Conservation (phyloP, 208 protist genomes). For the Acanthamoeba healyi region DNA sequence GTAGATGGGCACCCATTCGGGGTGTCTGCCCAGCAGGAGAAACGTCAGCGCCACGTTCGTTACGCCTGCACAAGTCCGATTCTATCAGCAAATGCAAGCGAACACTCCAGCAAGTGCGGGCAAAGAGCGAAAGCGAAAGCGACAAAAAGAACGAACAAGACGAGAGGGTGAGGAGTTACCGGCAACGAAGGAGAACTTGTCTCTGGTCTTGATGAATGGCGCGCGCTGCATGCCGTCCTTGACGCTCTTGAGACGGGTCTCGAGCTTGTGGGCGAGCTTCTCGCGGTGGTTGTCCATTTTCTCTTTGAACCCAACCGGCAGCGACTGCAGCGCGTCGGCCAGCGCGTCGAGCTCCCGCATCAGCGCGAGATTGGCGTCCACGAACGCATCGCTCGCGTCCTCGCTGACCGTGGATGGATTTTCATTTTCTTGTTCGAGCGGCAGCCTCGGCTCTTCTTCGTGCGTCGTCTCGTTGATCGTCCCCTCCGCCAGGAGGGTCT, state of each 20-base stretch:
- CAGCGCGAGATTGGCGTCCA: conserved; percentile 49
- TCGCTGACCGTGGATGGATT: conserved; percentile 26
- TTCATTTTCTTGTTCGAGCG: background rate
- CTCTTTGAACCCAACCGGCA: background rate
- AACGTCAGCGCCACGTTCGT: conserved; percentile 65
- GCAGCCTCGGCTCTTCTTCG: too few relatives aligned
- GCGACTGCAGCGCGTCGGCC: conserved; percentile 26
- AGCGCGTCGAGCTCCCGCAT: conserved; percentile 43
- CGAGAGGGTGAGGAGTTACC: background rate
- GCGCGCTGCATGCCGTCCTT: conserved; percentile 57
- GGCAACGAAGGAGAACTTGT: conserved; percentile 70
- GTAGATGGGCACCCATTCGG: conserved; percentile 56
- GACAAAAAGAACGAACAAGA: background rate
- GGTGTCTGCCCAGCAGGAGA: conserved; percentile 28
- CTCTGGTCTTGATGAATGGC: conserved; percentile 56
- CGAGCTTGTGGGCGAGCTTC: conserved; percentile 40
- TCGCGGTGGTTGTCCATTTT: conserved; percentile 54
- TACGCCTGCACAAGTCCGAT: background rate
- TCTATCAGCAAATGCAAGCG: background rate
- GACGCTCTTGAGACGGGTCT: conserved; percentile 2
- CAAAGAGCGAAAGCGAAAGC: background rate
- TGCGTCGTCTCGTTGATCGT: background rate
- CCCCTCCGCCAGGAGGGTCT: too few relatives aligned
- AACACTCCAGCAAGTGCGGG: too few relatives aligned
- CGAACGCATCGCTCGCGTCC: conserved; percentile 55